Evolutionary conservation across 139 green algal species (phyloP).

Genomic region (Cymbomonas tetramitiformis): DNA sequence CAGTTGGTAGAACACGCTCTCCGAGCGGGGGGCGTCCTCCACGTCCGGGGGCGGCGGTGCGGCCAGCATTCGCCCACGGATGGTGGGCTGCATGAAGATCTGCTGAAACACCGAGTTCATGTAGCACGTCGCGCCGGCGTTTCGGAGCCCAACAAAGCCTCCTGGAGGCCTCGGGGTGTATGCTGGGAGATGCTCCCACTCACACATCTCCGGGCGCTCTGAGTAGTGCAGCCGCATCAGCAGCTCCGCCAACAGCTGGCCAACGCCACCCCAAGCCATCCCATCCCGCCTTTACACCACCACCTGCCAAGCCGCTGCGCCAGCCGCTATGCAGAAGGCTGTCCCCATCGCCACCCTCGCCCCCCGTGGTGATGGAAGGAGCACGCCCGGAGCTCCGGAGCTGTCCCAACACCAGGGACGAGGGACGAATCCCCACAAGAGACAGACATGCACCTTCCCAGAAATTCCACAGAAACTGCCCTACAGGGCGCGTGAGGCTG

Average conservation of each 20-base stretch:
- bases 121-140: conserved; percentile 82
- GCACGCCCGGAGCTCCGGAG: no score
- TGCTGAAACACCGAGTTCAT: conserved; percentile 89
- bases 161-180: neutral
- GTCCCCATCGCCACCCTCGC: no score
- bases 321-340: no score
- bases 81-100: conserved; percentile 77
- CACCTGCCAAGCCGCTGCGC: no score
- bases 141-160: conserved; percentile 47
- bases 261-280: no score
- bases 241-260: neutral
- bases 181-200: neutral
- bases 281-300: no score
- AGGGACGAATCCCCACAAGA: no score
- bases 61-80: conserved; percentile 51
- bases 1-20: conserved; percentile 2
- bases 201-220: neutral
- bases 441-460: no score
- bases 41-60: conserved; percentile 30
- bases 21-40: neutral
- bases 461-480: no score
- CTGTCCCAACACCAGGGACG: no score
- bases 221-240: conserved; percentile 1
- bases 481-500: no score
- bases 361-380: no score